Evolutionary conservation across 2,329 filamentous ascomycete genomes (phyloP).

Genomic region (Penicillium sp.): DNA sequence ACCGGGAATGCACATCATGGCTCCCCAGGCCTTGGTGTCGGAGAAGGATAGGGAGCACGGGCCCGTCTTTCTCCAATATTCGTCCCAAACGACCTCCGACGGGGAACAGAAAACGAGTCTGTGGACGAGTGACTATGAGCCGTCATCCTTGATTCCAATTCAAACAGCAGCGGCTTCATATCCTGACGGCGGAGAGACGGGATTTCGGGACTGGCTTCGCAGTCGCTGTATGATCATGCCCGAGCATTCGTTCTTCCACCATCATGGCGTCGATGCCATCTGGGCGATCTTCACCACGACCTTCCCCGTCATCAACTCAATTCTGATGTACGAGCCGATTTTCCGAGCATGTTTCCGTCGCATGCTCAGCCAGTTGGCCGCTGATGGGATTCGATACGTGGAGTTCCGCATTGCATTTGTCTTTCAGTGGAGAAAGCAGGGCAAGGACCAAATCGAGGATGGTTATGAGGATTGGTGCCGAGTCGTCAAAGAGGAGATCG

Average conservation of each 20-base stretch:
- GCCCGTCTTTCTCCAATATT: conserved; percentile 58
- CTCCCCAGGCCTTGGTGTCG: conserved; percentile 53
- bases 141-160: conserved; percentile 54
- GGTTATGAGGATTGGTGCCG: conserved; percentile 65
- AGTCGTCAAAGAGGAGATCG: conserved; percentile 70
- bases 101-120: conserved; percentile 47
- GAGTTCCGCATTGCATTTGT: conserved; percentile 74
- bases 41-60: conserved; percentile 50
- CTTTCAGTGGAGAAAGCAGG: conserved; percentile 61
- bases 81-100: conserved; percentile 41
- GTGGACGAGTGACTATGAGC: conserved; percentile 61
- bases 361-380: conserved; percentile 64
- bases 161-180: conserved; percentile 64
- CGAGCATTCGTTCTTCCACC: conserved; percentile 69
- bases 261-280: conserved; percentile 75
- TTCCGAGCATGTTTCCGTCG: conserved; percentile 68
- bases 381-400: conserved; percentile 77
- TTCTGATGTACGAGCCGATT: conserved; percentile 87
- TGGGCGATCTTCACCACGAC: conserved; percentile 75
- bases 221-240: conserved; percentile 64
- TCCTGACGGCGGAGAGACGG: conserved; percentile 62
- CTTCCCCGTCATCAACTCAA: conserved; percentile 65
- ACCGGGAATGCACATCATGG: conserved; percentile 66
- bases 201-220: conserved; percentile 73
- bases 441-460: conserved; percentile 58